phyloP scores from a whole-genome alignment of 2,329 filamentous ascomycete genomes.

The Conoideocrella luteorostrata region DNA sequence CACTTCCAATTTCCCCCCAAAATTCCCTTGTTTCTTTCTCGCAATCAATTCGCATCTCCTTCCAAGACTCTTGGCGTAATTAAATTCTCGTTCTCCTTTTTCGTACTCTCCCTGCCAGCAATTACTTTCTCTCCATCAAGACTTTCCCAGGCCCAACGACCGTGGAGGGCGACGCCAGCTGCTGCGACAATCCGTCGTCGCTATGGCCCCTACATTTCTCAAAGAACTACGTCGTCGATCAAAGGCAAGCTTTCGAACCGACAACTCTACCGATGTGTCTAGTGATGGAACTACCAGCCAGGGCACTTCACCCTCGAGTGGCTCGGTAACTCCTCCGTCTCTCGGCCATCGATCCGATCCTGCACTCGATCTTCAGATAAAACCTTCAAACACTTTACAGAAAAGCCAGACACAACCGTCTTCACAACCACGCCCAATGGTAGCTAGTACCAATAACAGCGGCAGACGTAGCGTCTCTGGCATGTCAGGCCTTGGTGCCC shows the following conservation, averaged over 20 bases:
- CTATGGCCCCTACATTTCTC: conserved; percentile 61
- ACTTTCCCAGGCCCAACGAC: not conserved
- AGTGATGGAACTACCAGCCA: conserved; percentile 53
- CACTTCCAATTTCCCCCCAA: not conserved
- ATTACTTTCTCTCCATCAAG: not conserved
- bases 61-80: not conserved
- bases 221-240: conserved; percentile 73
- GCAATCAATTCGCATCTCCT: not conserved
- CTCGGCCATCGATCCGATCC: conserved; percentile 60
- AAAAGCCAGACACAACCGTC: conserved; percentile 8
- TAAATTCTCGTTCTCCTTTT: too few relatives aligned
- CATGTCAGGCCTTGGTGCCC: conserved; percentile 55
- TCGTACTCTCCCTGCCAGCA: not conserved
- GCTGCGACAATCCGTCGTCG: conserved; percentile 10
- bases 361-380: conserved; percentile 54
- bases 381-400: conserved; percentile 30
- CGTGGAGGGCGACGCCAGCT: conserved; percentile 1
- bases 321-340: conserved; percentile 70
- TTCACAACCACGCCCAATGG: conserved; percentile 28
- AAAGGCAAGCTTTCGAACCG: conserved; percentile 64
- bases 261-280: conserved; percentile 54
- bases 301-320: conserved; percentile 58
- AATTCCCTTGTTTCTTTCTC: not conserved
- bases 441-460: conserved; percentile 30
- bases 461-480: conserved; percentile 60